Percentiles rank a stretch among this genome's conserved stretches.
Conservation (phyloP, 192 early-diverging fungal genomes). For the Pilobolus umbonatus region DNA sequence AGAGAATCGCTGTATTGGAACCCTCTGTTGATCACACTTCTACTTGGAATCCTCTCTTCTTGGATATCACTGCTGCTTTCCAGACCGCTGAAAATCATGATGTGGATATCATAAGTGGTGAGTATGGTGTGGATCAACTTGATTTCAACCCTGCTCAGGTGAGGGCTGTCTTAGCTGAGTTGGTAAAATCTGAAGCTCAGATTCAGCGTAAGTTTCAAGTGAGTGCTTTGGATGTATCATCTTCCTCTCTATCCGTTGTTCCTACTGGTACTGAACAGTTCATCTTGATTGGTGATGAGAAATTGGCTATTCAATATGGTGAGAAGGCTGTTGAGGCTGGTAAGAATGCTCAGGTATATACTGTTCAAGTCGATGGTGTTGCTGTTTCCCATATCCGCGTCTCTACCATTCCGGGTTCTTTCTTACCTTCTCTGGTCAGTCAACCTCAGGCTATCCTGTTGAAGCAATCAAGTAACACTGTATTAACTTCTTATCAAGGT, state of each 20-base stretch:
- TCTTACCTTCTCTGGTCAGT: slow-evolving; percentile 26
- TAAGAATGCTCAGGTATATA: slow-evolving; percentile 24
- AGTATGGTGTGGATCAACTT: slow-evolving; percentile 36
- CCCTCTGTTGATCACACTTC: slow-evolving; percentile 54
- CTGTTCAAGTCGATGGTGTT: slow-evolving; percentile 1
- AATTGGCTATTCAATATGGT: slow-evolving; percentile 6
- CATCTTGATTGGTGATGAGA: slow-evolving; percentile 22
- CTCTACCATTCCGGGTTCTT: slow-evolving; percentile 3
- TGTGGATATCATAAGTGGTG: slow-evolving; percentile 44
- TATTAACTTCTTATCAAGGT: not conserved
- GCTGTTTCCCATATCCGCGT: slow-evolving; percentile 30
- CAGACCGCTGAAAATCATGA: slow-evolving; percentile 41
- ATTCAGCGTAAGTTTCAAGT: slow-evolving; percentile 23
- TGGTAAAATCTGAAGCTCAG: not conserved
- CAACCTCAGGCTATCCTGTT: slow-evolving; percentile 15
- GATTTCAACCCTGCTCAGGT: slow-evolving; percentile 26
- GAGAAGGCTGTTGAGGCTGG: slow-evolving; percentile 1
- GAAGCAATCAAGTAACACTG: not conserved
- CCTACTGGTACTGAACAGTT: not conserved
- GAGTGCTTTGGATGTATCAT: slow-evolving; percentile 8
- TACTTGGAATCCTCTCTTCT: slow-evolving; percentile 77
- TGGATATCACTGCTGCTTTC: slow-evolving; percentile 76
- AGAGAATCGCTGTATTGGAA: slow-evolving; percentile 60
- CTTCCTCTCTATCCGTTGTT: not conserved
- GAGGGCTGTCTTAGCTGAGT: slow-evolving; percentile 18